phyloP scores from a whole-genome alignment of 73 alveolate species.

The Blepharisma stoltei region DNA sequence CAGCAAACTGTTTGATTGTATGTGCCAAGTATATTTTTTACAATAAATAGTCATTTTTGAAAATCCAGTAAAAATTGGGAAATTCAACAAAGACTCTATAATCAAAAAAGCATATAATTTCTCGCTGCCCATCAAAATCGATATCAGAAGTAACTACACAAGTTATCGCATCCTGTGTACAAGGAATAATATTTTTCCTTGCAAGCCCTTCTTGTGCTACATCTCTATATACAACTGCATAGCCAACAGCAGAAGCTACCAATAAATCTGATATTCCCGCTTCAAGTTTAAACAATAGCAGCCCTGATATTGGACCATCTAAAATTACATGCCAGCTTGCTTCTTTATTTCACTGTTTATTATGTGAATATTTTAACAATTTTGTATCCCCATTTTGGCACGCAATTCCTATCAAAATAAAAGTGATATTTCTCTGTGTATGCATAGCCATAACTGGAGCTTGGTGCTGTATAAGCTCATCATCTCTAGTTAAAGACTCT shows the following conservation, averaged over 20 bases:
- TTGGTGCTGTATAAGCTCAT: not conserved
- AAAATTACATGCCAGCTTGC: not conserved
- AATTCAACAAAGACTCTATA: too few relatives aligned
- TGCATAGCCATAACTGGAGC: not conserved
- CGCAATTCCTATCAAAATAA: not conserved
- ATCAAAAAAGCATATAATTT: too few relatives aligned
- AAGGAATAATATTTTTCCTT: not conserved
- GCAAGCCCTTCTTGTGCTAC: not conserved
- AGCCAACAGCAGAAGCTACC: slow-evolving; percentile 13
- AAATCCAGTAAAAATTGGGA: too few relatives aligned
- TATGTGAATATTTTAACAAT: not conserved
- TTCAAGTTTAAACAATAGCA: not conserved
- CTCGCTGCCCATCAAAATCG: slow-evolving; percentile 22
- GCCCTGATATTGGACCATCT: slow-evolving; percentile 15
- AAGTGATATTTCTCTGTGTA: not conserved
- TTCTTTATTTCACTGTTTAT: not conserved
- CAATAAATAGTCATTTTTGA: too few relatives aligned
- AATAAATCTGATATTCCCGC: slow-evolving; percentile 8
- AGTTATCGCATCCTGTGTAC: slow-evolving; percentile 6
- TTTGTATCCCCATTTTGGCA: slow-evolving; percentile 14
- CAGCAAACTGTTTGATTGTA: not conserved
- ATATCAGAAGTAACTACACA: slow-evolving; percentile 6
- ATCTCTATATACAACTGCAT: not conserved
- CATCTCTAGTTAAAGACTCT: not conserved
- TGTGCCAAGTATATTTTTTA: slow-evolving; percentile 15